These are phyloP conservation scores for Skeletonema tropicum DNA, from an alignment of 108 stramenopile genomes.

Conservation along the genomic window DNA sequence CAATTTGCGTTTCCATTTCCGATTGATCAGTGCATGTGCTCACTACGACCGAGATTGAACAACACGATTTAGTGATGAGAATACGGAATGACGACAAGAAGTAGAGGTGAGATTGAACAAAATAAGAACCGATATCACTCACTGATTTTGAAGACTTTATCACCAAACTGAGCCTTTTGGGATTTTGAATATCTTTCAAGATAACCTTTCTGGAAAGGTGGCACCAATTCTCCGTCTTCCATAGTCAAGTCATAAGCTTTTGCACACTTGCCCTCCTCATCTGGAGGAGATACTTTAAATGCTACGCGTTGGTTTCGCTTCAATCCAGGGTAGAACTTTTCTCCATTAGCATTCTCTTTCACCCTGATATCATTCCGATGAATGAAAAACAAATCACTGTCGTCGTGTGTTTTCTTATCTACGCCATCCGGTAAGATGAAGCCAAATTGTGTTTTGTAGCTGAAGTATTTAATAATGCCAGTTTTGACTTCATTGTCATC, in stretches of 20 bases:
- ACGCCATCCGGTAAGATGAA: conserved; percentile 35
- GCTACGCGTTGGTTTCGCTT: conserved; percentile 13
- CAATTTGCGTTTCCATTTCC: conserved; percentile 36
- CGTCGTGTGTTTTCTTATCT: background rate
- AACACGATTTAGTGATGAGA: background rate
- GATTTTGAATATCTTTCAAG: conserved; percentile 3
- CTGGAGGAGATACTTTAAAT: conserved; percentile 27
- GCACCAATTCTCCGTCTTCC: conserved; percentile 17
- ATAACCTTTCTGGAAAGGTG: conserved; percentile 12
- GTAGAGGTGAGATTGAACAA: background rate
- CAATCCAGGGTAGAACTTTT: conserved; percentile 3
- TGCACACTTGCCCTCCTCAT: conserved; percentile 8
- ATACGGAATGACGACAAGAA: background rate
- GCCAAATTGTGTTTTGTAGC: conserved; percentile 6
- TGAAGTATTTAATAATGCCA: conserved; percentile 8
- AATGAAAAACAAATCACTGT: conserved; percentile 18
- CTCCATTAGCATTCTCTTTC: background rate
- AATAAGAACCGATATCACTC: background rate
- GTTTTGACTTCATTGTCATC: conserved; percentile 1
- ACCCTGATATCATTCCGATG: conserved; percentile 13
- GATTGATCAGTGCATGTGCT: conserved; percentile 20
- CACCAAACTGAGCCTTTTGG: conserved; percentile 25
- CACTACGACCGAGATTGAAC: background rate
- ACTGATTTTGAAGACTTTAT: conserved; percentile 20
- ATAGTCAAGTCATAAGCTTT: conserved; percentile 24